Conservation (phyloP, 768 basidiomycete species). For the Lanmaoa rubissima region DNA sequence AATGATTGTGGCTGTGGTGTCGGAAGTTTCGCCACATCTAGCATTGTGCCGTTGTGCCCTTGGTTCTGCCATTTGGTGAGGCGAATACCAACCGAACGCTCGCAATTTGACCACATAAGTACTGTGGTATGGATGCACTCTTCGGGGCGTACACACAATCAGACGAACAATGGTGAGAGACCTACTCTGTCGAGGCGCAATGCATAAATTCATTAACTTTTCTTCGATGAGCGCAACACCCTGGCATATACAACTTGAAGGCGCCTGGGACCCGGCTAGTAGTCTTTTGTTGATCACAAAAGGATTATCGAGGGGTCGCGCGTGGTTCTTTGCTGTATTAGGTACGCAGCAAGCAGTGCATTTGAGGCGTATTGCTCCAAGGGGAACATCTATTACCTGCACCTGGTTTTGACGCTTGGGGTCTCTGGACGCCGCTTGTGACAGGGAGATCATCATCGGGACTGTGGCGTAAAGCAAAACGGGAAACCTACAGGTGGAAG, state of each 20-base stretch:
- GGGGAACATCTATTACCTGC: neutral
- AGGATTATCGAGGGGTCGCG: neutral
- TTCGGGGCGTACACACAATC: no score
- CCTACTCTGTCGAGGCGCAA: neutral
- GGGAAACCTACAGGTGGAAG: neutral
- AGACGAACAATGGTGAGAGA: neutral
- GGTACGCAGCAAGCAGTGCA: neutral
- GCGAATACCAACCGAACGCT: neutral
- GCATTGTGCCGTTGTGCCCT: neutral
- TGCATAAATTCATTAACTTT: neutral
- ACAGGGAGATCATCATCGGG: neutral
- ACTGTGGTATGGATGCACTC: no score
- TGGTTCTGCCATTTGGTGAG: no score
- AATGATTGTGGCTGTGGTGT: no score
- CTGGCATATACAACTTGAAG: neutral
- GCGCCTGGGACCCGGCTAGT: neutral
- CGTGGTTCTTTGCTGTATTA: neutral
- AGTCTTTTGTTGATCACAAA: neutral
- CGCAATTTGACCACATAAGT: neutral
- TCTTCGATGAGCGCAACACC: neutral
- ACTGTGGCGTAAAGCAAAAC: no score
- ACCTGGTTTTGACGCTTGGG: neutral
- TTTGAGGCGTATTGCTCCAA: neutral
- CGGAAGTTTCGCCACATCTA: no score
- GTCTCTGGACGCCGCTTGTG: neutral